Evolutionary conservation across 352 stramenopile genomes (phyloP).

Genomic region (Globisporangium radiosum): DNA sequence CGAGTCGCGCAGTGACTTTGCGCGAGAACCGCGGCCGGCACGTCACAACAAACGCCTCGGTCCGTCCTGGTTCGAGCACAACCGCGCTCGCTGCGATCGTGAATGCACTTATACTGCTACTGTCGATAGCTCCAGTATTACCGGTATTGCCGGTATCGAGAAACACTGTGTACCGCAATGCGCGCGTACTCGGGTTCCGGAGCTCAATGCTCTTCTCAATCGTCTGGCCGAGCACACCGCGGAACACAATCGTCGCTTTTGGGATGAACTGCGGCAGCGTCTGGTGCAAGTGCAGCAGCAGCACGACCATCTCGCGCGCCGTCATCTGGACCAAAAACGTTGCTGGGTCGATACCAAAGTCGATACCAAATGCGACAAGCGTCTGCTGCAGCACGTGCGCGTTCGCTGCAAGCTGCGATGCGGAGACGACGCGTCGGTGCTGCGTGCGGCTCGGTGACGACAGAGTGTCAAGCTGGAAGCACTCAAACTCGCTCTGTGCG

Average conservation of each 20-base stretch:
- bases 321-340: slow-evolving; percentile 56
- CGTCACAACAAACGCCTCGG: slow-evolving; percentile 70
- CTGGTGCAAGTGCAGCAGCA: slow-evolving; percentile 89
- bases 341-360: slow-evolving; percentile 62
- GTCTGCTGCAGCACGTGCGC: slow-evolving; percentile 47
- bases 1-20: slow-evolving; percentile 81
- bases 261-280: slow-evolving; percentile 89
- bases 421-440: slow-evolving; percentile 9
- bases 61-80: slow-evolving; percentile 72
- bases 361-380: slow-evolving; percentile 57
- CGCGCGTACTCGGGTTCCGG: slow-evolving; percentile 81
- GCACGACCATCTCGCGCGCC: slow-evolving; percentile 67
- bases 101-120: slow-evolving; percentile 24
- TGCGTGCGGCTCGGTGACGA: slow-evolving; percentile 3
- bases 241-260: slow-evolving; percentile 92
- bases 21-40: slow-evolving; percentile 81
- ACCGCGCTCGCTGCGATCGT: slow-evolving; percentile 64
- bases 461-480: slow-evolving; percentile 35
- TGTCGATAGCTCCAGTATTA: background rate
- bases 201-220: slow-evolving; percentile 93
- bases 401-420: slow-evolving; percentile 51
- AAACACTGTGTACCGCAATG: slow-evolving; percentile 87
- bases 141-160: slow-evolving; percentile 38
- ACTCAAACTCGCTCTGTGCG: slow-evolving; percentile 57
- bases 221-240: slow-evolving; percentile 70